Percentiles rank a stretch among this genome's conserved stretches.
These are phyloP conservation scores for Vachellia collinsii DNA, from an alignment of 306 rosid species.

Conservation along the genomic window DNA sequence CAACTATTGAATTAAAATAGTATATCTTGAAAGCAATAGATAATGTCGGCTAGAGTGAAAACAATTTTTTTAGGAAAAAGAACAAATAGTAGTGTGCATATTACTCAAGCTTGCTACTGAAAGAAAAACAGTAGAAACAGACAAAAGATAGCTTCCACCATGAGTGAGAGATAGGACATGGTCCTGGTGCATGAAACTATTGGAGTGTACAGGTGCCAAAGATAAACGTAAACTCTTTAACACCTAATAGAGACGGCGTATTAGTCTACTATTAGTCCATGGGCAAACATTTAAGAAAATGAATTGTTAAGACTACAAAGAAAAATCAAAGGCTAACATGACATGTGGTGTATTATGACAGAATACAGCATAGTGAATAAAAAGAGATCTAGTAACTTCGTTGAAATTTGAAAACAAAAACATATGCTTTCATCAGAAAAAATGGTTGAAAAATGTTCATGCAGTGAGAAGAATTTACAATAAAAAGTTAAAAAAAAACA, in stretches of 20 bases:
- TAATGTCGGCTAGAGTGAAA: not conserved
- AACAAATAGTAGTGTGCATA: not conserved
- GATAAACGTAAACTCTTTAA: not conserved
- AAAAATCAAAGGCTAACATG: not conserved
- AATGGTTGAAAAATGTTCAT: not conserved
- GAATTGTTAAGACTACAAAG: not conserved
- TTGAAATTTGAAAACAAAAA: not conserved
- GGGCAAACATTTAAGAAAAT: not conserved
- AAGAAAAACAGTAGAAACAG: constrained; percentile 8
- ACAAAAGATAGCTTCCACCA: constrained; percentile 8
- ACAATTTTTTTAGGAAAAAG: not conserved
- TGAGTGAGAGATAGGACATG: not conserved
- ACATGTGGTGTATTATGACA: not conserved
- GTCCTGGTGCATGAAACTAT: constrained; percentile 9
- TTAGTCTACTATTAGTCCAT: not conserved
- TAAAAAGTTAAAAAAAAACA: not conserved
- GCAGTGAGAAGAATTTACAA: not conserved
- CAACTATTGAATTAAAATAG: not conserved
- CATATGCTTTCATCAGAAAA: not conserved
- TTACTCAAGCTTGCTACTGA: constrained; percentile 5
- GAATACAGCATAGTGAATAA: not conserved
- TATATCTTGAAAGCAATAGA: not conserved
- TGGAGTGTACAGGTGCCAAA: constrained; percentile 5
- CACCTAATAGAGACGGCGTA: not conserved
- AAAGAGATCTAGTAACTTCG: not conserved